Evolutionary conservation across 495 filamentous ascomycete genomes (phyloP).

Genomic region (Lasiosphaeris hirsuta): DNA sequence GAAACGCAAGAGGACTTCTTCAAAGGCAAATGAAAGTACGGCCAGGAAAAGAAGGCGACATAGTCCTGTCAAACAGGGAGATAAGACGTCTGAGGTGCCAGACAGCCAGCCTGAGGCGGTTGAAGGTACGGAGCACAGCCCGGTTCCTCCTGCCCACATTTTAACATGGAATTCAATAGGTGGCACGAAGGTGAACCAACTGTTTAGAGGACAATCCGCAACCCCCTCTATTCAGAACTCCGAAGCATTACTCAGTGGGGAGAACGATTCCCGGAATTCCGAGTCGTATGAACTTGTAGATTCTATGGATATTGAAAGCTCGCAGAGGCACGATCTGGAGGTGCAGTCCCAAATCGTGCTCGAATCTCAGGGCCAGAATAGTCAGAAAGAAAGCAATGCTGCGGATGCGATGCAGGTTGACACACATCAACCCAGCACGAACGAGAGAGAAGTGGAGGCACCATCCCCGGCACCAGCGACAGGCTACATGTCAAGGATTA

Average conservation of each 20-base stretch:
- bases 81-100: slow-evolving; percentile 12
- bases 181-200: background rate
- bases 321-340: slow-evolving; percentile 17
- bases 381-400: slow-evolving; percentile 11
- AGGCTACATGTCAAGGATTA: slow-evolving; percentile 38
- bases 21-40: slow-evolving; percentile 16
- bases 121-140: background rate
- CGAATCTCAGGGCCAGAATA: slow-evolving; percentile 21
- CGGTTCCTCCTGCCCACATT: background rate
- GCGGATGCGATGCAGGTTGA: slow-evolving; percentile 12
- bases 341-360: slow-evolving; percentile 30
- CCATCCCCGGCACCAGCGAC: slow-evolving; percentile 9
- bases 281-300: background rate
- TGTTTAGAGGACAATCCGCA: slow-evolving; percentile 1
- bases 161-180: background rate
- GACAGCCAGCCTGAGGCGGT: slow-evolving; percentile 11
- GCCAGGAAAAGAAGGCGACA: slow-evolving; percentile 19
- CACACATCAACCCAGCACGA: background rate
- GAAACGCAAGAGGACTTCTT: slow-evolving; percentile 27
- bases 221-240: slow-evolving; percentile 14
- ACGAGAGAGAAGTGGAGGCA: slow-evolving; percentile 1
- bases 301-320: slow-evolving; percentile 16
- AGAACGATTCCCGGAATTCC: background rate
- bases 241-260: background rate
- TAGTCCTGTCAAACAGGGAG: slow-evolving; percentile 6